Evolutionary conservation across 441 rosid genomes (phyloP).

Genomic region (Rhodomyrtus psidioides): DNA sequence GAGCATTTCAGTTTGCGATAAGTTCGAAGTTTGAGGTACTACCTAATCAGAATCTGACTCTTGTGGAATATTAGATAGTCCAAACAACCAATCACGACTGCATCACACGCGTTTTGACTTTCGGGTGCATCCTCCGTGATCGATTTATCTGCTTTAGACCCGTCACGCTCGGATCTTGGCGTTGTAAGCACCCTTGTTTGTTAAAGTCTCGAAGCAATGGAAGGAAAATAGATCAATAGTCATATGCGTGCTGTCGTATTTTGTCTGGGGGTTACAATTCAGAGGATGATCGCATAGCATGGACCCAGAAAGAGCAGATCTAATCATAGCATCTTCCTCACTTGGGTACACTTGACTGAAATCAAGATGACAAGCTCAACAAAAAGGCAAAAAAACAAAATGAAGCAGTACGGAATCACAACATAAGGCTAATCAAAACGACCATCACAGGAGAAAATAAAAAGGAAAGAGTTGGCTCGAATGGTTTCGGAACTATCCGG

Average conservation of each 20-base stretch:
- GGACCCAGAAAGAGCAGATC: no score
- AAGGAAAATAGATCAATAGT: not conserved
- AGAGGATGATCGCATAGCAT: no score
- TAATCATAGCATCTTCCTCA: not conserved
- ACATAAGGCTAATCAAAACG: not conserved
- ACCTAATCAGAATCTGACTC: not conserved
- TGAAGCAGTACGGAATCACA: not conserved
- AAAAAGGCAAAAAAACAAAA: no score
- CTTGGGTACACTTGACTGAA: not conserved
- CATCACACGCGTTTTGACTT: not conserved
- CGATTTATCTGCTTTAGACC: not conserved
- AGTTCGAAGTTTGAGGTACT: not conserved
- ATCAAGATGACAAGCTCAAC: not conserved
- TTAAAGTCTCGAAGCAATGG: not conserved
- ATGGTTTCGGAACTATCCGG: slow-evolving; percentile 8
- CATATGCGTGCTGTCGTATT: no score
- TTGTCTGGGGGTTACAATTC: no score
- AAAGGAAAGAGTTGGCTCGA: not conserved
- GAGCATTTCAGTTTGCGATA: not conserved
- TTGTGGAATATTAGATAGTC: not conserved
- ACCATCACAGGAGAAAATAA: not conserved
- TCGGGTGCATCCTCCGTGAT: not conserved
- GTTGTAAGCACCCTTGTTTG: not conserved
- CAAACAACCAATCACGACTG: not conserved
- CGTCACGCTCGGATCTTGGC: not conserved